These are phyloP conservation scores for Phytophthora idaei DNA, from an alignment of 352 stramenopile species.

Conservation along the genomic window DNA sequence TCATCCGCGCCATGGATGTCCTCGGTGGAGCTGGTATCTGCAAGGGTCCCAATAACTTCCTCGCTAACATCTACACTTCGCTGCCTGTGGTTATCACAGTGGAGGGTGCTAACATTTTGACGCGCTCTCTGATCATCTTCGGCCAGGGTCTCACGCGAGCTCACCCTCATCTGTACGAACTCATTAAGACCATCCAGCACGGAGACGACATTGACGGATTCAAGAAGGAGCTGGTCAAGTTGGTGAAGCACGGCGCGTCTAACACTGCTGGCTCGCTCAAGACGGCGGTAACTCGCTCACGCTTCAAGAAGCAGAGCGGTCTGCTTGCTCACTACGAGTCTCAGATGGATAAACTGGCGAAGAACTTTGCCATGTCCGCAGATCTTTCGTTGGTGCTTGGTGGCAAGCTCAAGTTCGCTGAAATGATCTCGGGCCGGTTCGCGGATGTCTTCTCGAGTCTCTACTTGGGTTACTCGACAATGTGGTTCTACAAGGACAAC, in stretches of 20 bases:
- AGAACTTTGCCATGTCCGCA: constrained; percentile 97
- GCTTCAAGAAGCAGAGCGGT: constrained; percentile 88
- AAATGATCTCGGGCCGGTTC: constrained; percentile 97
- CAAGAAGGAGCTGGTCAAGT: constrained; percentile 94
- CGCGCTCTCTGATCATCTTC: constrained; percentile 97
- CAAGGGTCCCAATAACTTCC: constrained; percentile 96
- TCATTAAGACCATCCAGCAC: constrained; percentile 97
- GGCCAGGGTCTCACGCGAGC: constrained; percentile 97
- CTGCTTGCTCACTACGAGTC: constrained; percentile 96
- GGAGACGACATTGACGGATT: constrained; percentile 94
- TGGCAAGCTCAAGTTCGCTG: constrained; percentile 98
- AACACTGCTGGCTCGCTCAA: constrained; percentile 93
- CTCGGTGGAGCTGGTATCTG: constrained; percentile 97
- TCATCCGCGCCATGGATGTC: constrained; percentile 98
- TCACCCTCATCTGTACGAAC: constrained; percentile 97
- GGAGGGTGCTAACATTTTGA: constrained; percentile 98
- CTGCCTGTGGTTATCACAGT: constrained; percentile 98
- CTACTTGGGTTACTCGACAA: constrained; percentile 97
- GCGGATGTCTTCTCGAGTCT: constrained; percentile 97
- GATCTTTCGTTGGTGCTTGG: constrained; percentile 97
- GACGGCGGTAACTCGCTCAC: constrained; percentile 89
- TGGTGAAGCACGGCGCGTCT: constrained; percentile 92
- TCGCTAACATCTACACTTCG: constrained; percentile 96
- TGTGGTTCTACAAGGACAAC: constrained; percentile 97
- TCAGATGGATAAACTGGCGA: constrained; percentile 95